These are phyloP conservation scores for Lentinus polychrous DNA, from an alignment of 1,284 basidiomycete genomes.

Conservation along the genomic window DNA sequence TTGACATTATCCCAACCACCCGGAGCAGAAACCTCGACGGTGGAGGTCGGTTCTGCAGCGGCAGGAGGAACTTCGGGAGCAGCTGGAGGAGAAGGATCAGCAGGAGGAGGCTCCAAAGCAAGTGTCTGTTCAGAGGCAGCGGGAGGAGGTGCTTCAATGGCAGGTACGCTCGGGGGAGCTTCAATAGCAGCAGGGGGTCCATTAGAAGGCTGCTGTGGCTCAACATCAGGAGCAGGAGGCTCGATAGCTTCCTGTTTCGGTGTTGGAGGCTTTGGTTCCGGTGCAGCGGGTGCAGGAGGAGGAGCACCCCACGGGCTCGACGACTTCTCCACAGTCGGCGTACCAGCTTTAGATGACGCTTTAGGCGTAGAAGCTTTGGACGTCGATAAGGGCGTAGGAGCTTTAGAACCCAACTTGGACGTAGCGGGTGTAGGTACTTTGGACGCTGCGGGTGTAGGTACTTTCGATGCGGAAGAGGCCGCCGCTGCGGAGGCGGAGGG, in stretches of 20 bases:
- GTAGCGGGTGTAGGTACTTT: constrained; percentile 13
- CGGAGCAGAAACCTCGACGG: not conserved
- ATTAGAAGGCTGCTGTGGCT: not conserved
- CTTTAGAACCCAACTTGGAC: constrained; percentile 14
- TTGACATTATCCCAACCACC: not conserved
- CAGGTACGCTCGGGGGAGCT: not conserved
- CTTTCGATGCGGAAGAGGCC: not conserved
- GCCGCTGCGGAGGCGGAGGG: not conserved
- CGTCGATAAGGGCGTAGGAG: constrained; percentile 1
- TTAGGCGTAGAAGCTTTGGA: constrained; percentile 18
- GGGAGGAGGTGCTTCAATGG: constrained; percentile 2
- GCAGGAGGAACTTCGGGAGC: not conserved
- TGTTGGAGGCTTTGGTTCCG: constrained; percentile 3
- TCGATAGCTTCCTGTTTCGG: constrained; percentile 4
- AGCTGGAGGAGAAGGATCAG: not conserved
- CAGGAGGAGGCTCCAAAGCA: not conserved
- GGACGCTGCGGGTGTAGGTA: constrained; percentile 4
- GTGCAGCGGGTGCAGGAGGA: constrained; percentile 2
- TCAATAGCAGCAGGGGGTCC: not conserved
- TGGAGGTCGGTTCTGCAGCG: not conserved
- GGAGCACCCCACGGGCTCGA: not conserved
- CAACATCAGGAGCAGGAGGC: not conserved
- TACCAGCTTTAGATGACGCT: constrained; percentile 17
- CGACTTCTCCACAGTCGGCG: constrained; percentile 2
- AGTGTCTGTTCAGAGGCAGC: not conserved